phyloP scores from a whole-genome alignment of 805 yeast genomes.

The Candida morakotiae region DNA sequence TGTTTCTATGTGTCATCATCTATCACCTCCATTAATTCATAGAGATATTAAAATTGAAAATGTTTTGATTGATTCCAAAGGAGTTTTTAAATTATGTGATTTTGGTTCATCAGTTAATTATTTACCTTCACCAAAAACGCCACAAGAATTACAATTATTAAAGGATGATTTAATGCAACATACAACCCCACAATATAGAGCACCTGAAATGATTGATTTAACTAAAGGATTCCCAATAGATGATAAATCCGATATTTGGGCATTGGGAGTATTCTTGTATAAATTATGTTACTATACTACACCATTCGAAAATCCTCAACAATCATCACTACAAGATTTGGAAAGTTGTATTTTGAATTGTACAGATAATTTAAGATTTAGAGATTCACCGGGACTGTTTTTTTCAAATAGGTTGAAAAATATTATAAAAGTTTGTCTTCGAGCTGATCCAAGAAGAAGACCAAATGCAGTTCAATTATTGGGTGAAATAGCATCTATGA shows the following conservation, averaged over 20 bases:
- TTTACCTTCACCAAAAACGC: slow-evolving; percentile 56
- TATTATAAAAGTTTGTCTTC: slow-evolving; percentile 55
- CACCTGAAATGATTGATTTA: slow-evolving; percentile 82
- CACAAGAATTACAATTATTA: slow-evolving; percentile 54
- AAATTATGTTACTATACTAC: slow-evolving; percentile 79
- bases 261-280: slow-evolving; percentile 72
- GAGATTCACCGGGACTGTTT: slow-evolving; percentile 43
- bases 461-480: slow-evolving; percentile 72
- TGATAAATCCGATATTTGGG: slow-evolving; percentile 86
- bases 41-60: slow-evolving; percentile 83
- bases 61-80: slow-evolving; percentile 57
- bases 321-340: slow-evolving; percentile 32
- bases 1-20: slow-evolving; percentile 72
- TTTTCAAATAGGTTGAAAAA: slow-evolving; percentile 63
- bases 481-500: slow-evolving; percentile 63
- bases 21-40: slow-evolving; percentile 68
- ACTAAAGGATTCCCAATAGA: slow-evolving; percentile 66
- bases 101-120: slow-evolving; percentile 76
- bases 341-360: slow-evolving; percentile 63
- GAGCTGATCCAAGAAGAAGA: slow-evolving; percentile 64
- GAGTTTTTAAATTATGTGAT: slow-evolving; percentile 69
- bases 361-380: slow-evolving; percentile 39
- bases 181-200: slow-evolving; percentile 81
- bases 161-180: slow-evolving; percentile 71
- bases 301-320: slow-evolving; percentile 62